Percentiles rank a stretch among this genome's conserved stretches.
These are phyloP conservation scores for Dichotomocladium elegans DNA, from an alignment of 371 early-diverging fungal species.

Conservation along the genomic window DNA sequence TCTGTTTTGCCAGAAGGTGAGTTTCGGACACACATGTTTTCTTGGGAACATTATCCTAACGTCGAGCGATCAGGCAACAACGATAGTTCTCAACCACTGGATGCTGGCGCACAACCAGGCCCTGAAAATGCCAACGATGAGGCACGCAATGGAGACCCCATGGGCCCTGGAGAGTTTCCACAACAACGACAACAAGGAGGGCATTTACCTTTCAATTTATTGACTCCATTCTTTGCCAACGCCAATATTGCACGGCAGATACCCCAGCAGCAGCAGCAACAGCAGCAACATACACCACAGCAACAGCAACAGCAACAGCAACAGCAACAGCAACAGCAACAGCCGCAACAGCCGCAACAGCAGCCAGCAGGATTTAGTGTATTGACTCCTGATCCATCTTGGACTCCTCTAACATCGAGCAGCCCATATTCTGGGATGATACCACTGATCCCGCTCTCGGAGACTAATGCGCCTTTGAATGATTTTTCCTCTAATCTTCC, in stretches of 20 bases:
- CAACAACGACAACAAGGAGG: too few species aligned
- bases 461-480: constrained; percentile 17
- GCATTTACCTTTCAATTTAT: too few species aligned
- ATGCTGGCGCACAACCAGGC: too few species aligned
- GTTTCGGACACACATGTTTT: too few species aligned
- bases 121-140: too few species aligned
- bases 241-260: neutral
- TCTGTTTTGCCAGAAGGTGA: constrained; percentile 41
- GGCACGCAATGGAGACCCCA: too few species aligned
- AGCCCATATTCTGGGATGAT: constrained; percentile 23
- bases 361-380: constrained; percentile 8
- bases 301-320: constrained; percentile 17
- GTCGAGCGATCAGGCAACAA: neutral
- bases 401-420: neutral
- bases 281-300: constrained; percentile 9
- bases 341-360: constrained; percentile 1
- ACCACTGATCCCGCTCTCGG: constrained; percentile 22
- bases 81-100: too few species aligned
- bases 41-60: too few species aligned
- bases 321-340: constrained; percentile 21
- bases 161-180: too few species aligned
- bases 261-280: constrained; percentile 6
- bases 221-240: too few species aligned
- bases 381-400: neutral
- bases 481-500: too few species aligned